phyloP scores from a whole-genome alignment of 331 rosid genomes.

The Dryas integrifolia region DNA sequence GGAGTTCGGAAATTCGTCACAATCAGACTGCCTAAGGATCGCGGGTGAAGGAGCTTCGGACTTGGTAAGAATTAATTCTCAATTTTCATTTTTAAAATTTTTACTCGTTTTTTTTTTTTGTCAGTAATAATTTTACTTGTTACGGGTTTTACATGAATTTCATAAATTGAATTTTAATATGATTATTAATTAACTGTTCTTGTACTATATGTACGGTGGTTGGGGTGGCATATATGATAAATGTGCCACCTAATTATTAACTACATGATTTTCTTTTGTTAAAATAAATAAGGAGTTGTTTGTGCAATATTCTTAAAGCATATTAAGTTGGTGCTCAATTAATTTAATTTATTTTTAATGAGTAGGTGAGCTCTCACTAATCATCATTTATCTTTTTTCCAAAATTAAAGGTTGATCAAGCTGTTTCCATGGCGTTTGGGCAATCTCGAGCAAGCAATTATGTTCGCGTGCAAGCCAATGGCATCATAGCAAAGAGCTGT shows the following conservation, averaged over 20 bases:
- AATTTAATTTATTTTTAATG: not conserved
- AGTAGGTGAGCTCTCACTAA: slow-evolving; percentile 23
- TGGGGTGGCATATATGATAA: slow-evolving; percentile 5
- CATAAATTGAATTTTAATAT: too few species aligned
- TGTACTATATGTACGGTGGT: slow-evolving; percentile 9
- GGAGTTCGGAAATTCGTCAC: slow-evolving; percentile 39
- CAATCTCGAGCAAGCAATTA: slow-evolving; percentile 57
- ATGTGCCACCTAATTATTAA: slow-evolving; percentile 4
- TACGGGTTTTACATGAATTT: too few species aligned
- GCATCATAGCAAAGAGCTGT: slow-evolving; percentile 29
- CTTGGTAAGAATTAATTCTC: slow-evolving; percentile 47
- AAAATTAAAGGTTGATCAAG: slow-evolving; percentile 69
- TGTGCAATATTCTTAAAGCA: not conserved
- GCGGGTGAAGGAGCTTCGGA: slow-evolving; percentile 94
- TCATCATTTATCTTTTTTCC: slow-evolving; percentile 10
- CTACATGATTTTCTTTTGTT: not conserved
- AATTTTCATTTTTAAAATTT: too few species aligned
- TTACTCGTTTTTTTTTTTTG: too few species aligned
- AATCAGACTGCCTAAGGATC: slow-evolving; percentile 52
- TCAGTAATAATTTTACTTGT: too few species aligned
- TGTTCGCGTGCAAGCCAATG: slow-evolving; percentile 70
- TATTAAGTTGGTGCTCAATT: not conserved
- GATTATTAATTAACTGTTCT: not conserved
- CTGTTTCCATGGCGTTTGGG: slow-evolving; percentile 87
- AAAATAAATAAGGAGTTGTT: not conserved